Evolutionary conservation across 148 eudicot genomes (phyloP).

Genomic region (Rhododendron vialii): DNA sequence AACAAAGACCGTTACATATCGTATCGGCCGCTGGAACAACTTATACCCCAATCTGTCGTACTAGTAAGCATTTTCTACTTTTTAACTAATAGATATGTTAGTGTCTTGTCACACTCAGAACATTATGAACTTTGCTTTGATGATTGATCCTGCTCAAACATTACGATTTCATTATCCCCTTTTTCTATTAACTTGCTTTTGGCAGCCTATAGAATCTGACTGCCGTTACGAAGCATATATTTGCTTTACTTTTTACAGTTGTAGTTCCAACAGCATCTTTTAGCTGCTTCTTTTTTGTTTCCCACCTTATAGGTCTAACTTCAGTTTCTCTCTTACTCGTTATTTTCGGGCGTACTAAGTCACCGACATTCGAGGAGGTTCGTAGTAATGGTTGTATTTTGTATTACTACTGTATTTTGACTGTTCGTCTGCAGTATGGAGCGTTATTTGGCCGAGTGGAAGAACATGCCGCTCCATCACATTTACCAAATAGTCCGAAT

Average conservation of each 20-base stretch:
- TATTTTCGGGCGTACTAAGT: not conserved
- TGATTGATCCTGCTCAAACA: not conserved
- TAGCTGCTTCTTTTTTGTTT: not conserved
- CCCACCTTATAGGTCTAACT: not conserved
- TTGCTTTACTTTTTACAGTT: not conserved
- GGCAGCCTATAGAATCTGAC: not conserved
- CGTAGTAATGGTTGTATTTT: not conserved
- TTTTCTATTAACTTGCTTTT: not conserved
- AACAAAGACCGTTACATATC: not conserved
- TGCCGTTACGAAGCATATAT: not conserved
- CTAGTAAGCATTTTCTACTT: not conserved
- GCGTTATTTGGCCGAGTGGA: constrained; percentile 6
- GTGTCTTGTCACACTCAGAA: not conserved
- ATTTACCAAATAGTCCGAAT: not conserved
- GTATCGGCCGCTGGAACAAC: not conserved
- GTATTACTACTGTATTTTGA: not conserved
- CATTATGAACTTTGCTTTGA: not conserved
- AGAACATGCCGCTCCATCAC: constrained; percentile 5
- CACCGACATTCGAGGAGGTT: not conserved
- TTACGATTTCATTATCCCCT: not conserved
- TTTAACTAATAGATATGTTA: not conserved
- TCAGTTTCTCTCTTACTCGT: too few relatives aligned
- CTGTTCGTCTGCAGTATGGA: constrained; percentile 14
- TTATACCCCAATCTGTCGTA: not conserved
- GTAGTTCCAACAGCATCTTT: not conserved